phyloP scores from a whole-genome alignment of 345 rosid species.

The Populus simonii region DNA sequence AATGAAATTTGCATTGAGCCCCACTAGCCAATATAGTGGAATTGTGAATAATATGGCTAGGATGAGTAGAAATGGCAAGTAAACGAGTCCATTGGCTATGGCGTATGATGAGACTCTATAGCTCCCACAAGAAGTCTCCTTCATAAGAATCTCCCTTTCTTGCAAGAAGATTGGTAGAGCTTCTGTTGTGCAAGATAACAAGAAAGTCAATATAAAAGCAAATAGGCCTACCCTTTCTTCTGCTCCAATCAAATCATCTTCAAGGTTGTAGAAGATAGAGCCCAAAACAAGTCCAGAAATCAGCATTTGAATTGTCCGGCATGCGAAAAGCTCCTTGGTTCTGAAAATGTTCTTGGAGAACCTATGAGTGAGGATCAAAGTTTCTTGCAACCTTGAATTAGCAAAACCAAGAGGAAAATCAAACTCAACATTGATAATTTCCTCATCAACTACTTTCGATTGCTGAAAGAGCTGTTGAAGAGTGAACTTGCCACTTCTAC shows the following conservation, averaged over 20 bases:
- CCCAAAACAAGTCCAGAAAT: slow-evolving; percentile 80
- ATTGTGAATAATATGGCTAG: slow-evolving; percentile 62
- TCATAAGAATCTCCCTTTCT: slow-evolving; percentile 90
- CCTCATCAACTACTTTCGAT: slow-evolving; percentile 67
- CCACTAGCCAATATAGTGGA: slow-evolving; percentile 91
- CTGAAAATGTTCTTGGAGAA: slow-evolving; percentile 88
- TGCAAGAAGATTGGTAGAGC: slow-evolving; percentile 86
- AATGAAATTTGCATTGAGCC: slow-evolving; percentile 56
- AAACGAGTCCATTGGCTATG: slow-evolving; percentile 77
- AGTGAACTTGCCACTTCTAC: slow-evolving; percentile 53
- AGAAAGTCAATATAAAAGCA: slow-evolving; percentile 81
- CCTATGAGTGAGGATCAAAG: slow-evolving; percentile 68
- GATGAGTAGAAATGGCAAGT: slow-evolving; percentile 87
- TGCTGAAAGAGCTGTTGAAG: slow-evolving; percentile 85
- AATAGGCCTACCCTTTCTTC: slow-evolving; percentile 85
- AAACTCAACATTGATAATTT: slow-evolving; percentile 29
- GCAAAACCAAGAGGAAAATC: slow-evolving; percentile 50
- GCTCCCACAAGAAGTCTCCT: slow-evolving; percentile 81
- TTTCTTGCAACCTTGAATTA: slow-evolving; percentile 67
- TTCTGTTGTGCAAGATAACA: slow-evolving; percentile 81
- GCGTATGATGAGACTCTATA: slow-evolving; percentile 89
- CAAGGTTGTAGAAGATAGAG: slow-evolving; percentile 65
- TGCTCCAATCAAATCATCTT: slow-evolving; percentile 61
- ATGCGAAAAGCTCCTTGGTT: slow-evolving; percentile 80
- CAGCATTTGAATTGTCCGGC: slow-evolving; percentile 82